A percentile compares a stretch with the other conserved stretches of the same genome.
Evolutionary conservation across 345 rosid genomes (phyloP).

Genomic region (Hirschfeldia incana): DNA sequence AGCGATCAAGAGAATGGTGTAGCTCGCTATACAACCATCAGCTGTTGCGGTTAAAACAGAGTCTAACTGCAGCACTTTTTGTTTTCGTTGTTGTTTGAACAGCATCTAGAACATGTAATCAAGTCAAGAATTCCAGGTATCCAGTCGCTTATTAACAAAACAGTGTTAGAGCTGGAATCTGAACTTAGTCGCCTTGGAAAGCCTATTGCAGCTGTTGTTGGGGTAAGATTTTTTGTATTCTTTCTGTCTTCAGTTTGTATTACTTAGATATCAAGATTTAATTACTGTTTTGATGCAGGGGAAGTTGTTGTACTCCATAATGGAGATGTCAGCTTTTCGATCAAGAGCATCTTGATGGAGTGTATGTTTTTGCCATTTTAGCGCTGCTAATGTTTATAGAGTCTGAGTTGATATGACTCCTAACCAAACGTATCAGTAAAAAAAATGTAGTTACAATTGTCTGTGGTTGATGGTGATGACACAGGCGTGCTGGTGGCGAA

Average conservation of each 20-base stretch:
- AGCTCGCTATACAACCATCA: not conserved
- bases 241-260: not conserved
- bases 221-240: conserved; percentile 57
- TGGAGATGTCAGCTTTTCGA: conserved; percentile 94
- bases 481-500: conserved; percentile 97
- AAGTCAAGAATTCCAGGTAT: conserved; percentile 93
- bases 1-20: not conserved
- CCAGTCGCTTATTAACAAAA: conserved; percentile 92
- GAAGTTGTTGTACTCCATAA: conserved; percentile 86
- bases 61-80: conserved; percentile 10
- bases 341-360: conserved; percentile 97
- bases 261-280: conserved; percentile 12
- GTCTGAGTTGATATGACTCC: conserved; percentile 6
- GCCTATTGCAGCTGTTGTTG: conserved; percentile 97
- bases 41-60: conserved; percentile 9
- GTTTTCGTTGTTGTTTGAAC: conserved; percentile 31
- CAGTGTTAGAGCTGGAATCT: conserved; percentile 75
- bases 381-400: not conserved
- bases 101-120: conserved; percentile 98
- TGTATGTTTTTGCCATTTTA: conserved; percentile 46
- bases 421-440: not conserved
- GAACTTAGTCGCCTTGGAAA: conserved; percentile 94
- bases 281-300: conserved; percentile 60
- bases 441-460: not conserved
- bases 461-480: conserved; percentile 2